A percentile compares a stretch with the other conserved stretches of the same genome.
Evolutionary conservation across 495 filamentous ascomycete genomes (phyloP).

Genomic region (Aspergillus bertholletiae): DNA sequence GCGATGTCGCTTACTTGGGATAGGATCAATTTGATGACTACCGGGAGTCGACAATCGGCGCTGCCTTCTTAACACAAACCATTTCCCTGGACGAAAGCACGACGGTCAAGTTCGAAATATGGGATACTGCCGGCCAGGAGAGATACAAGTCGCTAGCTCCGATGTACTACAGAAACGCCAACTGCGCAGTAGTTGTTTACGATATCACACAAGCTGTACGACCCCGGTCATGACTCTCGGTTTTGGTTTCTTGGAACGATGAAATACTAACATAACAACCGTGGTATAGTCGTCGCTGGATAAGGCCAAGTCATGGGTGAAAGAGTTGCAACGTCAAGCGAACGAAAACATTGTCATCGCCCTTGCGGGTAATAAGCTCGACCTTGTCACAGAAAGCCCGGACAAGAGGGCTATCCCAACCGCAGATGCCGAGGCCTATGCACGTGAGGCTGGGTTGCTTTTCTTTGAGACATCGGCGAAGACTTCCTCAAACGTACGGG

Average conservation of each 20-base stretch:
- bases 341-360: conserved; percentile 99
- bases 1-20: conserved; percentile 4
- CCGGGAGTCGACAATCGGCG: conserved; percentile 97
- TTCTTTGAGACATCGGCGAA: conserved; percentile 99
- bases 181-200: conserved; percentile 98
- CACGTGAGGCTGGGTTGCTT: conserved; percentile 83
- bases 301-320: conserved; percentile 99
- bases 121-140: conserved; percentile 98
- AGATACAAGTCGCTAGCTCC: conserved; percentile 97
- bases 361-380: conserved; percentile 94
- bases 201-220: conserved; percentile 98
- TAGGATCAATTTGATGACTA: conserved; percentile 99
- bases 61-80: conserved; percentile 97
- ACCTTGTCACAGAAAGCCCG: conserved; percentile 84
- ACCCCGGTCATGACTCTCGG: conserved; percentile 2
- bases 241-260: not conserved
- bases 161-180: conserved; percentile 99
- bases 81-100: conserved; percentile 96
- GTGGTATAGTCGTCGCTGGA: conserved; percentile 80
- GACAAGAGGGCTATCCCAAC: conserved; percentile 89
- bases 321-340: conserved; percentile 95
- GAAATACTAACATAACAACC: conserved; percentile 10
- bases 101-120: conserved; percentile 99
- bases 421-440: conserved; percentile 91
- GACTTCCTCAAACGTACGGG: conserved; percentile 90